A percentile compares a stretch with the other conserved stretches of the same genome.
Evolutionary conservation across 176 grass and related monocot species (phyloP).

Genomic region (Coix lacrymajobi): DNA sequence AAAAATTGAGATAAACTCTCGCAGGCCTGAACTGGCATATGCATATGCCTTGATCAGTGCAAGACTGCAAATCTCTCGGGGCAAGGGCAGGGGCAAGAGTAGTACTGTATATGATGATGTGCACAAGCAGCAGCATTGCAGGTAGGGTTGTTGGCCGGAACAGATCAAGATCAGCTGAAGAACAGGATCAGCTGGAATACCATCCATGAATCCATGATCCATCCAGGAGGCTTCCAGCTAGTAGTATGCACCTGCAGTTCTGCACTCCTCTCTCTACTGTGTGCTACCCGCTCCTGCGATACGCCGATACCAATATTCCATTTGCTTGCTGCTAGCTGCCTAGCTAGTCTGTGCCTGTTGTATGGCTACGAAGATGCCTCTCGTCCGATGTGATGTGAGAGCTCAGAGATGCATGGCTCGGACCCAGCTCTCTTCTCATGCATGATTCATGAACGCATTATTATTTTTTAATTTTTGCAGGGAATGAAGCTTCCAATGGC

Average conservation of each 20-base stretch:
- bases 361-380: conserved; percentile 50
- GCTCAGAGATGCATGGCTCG: background rate
- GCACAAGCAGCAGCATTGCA: background rate
- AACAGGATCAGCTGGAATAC: conserved; percentile 35
- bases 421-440: background rate
- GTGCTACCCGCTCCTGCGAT: conserved; percentile 36
- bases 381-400: conserved; percentile 63
- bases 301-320: conserved; percentile 56
- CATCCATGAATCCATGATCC: conserved; percentile 49
- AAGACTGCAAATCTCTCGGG: background rate
- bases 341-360: background rate
- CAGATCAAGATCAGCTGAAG: background rate
- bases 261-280: background rate
- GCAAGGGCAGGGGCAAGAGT: background rate
- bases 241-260: too few relatives aligned
- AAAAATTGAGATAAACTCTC: background rate
- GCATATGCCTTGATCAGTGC: background rate
- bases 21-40: conserved; percentile 1
- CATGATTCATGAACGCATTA: background rate
- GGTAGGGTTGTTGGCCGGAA: conserved; percentile 24
- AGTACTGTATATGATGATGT: background rate
- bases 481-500: conserved; percentile 25
- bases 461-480: too few relatives aligned
- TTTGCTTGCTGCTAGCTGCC: conserved; percentile 71
- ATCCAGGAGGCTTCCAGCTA: background rate